Conservation (phyloP, 345 rosid species). For the Ceriops decandra region DNA sequence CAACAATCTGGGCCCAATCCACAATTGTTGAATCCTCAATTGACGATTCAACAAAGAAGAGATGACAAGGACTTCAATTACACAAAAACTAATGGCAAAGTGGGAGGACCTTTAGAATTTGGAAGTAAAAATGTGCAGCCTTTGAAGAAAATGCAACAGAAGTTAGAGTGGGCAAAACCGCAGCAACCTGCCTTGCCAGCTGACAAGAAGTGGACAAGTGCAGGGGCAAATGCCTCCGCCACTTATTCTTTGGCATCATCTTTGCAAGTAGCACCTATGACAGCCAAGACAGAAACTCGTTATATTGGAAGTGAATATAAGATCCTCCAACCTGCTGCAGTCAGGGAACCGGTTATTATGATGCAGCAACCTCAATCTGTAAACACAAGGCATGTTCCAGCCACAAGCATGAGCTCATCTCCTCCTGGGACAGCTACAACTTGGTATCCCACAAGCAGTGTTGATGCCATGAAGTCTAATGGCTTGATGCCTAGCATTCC, state of each 20-base stretch:
- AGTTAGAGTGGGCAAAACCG: conserved; percentile 65
- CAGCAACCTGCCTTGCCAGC: conserved; percentile 41
- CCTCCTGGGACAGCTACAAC: conserved; percentile 52
- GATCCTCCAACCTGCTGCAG: conserved; percentile 42
- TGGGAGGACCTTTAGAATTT: conserved; percentile 34
- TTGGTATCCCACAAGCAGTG: conserved; percentile 46
- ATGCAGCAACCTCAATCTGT: conserved; percentile 71
- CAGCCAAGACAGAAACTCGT: conserved; percentile 48
- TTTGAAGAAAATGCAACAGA: conserved; percentile 50
- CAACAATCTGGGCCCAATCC: conserved; percentile 33
- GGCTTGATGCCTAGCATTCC: conserved; percentile 47
- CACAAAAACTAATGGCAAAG: conserved; percentile 37
- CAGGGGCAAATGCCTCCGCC: conserved; percentile 42
- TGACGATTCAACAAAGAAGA: conserved; percentile 45
- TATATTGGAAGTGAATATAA: conserved; percentile 55
- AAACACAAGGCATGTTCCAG: conserved; percentile 47
- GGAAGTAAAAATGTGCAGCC: conserved; percentile 44
- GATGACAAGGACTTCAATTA: conserved; percentile 67
- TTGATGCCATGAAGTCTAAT: conserved; percentile 55
- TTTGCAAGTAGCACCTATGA: conserved; percentile 46
- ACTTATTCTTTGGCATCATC: conserved; percentile 56
- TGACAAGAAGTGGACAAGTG: conserved; percentile 58
- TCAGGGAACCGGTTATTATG: conserved; percentile 60
- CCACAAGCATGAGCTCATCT: conserved; percentile 42
- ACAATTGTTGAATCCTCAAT: conserved; percentile 23